A percentile compares a stretch with the other conserved stretches of the same genome.
phyloP scores from a whole-genome alignment of 2,329 filamentous ascomycete species.

The Huntiella omanensis region DNA sequence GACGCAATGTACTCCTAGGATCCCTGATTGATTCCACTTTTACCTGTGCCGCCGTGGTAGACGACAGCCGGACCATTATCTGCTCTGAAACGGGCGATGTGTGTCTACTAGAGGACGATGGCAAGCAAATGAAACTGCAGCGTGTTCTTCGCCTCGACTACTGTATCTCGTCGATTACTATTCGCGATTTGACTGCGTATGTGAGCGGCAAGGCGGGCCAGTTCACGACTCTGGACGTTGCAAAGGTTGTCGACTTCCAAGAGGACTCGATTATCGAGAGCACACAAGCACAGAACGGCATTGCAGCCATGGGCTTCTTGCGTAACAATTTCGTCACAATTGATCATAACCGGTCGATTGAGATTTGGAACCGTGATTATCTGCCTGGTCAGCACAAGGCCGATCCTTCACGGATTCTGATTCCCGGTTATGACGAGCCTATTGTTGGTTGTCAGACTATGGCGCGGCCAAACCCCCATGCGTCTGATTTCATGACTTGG shows the following conservation, averaged over 20 bases:
- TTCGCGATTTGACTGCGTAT: constrained; percentile 40
- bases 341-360: constrained; percentile 56
- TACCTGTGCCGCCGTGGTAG: constrained; percentile 54
- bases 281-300: constrained; percentile 23
- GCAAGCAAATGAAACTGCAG: constrained; percentile 50
- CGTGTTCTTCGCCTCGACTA: constrained; percentile 50
- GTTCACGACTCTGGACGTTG: constrained; percentile 34
- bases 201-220: constrained; percentile 49
- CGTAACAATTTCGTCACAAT: constrained; percentile 52
- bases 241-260: constrained; percentile 26
- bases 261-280: constrained; percentile 22
- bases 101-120: constrained; percentile 68
- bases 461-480: constrained; percentile 36
- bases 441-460: constrained; percentile 59
- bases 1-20: constrained; percentile 75
- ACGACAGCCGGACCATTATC: constrained; percentile 56
- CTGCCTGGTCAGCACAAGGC: constrained; percentile 22
- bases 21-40: constrained; percentile 70
- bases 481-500: constrained; percentile 69
- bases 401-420: constrained; percentile 29
- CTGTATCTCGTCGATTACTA: constrained; percentile 44
- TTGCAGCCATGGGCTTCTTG: constrained; percentile 52
- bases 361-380: constrained; percentile 37
- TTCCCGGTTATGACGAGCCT: constrained; percentile 43
- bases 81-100: constrained; percentile 78